A percentile compares a stretch with the other conserved stretches of the same genome.
Evolutionary conservation across 441 rosid genomes (phyloP).

Genomic region (Mallotus japonicus): DNA sequence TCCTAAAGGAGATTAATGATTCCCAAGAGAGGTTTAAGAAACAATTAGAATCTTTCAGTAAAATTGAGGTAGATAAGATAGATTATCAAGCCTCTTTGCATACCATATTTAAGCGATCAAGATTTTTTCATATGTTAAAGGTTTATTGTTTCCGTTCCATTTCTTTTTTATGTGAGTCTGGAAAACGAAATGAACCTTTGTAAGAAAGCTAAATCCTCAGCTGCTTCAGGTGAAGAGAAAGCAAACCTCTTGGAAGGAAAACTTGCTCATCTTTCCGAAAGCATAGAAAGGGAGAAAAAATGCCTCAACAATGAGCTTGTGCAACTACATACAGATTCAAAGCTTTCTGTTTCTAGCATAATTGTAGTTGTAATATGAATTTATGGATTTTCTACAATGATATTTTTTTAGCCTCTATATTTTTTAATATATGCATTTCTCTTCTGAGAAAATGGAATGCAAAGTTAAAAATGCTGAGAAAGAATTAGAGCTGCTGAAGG

Average conservation of each 20-base stretch:
- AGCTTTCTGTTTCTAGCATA: conserved; percentile 64
- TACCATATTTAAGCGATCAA: neutral
- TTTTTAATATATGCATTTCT: conserved; percentile 19
- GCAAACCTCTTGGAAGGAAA: conserved; percentile 60
- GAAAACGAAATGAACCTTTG: conserved; percentile 71
- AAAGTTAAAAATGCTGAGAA: conserved; percentile 72
- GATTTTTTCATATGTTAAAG: neutral
- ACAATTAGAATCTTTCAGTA: conserved; percentile 56
- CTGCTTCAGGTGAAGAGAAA: conserved; percentile 69
- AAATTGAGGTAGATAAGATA: conserved; percentile 59
- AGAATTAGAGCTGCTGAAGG: conserved; percentile 64
- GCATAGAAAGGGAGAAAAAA: conserved; percentile 67
- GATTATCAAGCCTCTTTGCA: no score
- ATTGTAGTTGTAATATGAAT: conserved; percentile 67
- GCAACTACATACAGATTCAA: conserved; percentile 66
- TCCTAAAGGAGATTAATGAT: conserved; percentile 61
- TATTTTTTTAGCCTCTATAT: conserved; percentile 12
- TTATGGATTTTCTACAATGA: conserved; percentile 5
- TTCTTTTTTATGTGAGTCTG: conserved; percentile 47
- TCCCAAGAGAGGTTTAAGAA: conserved; percentile 64
- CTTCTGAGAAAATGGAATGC: conserved; percentile 69
- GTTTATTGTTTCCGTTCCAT: neutral
- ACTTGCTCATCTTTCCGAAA: conserved; percentile 58
- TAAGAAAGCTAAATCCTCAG: conserved; percentile 64
- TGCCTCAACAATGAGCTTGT: conserved; percentile 60